A percentile compares a stretch with the other conserved stretches of the same genome.
Conservation (phyloP, 805 yeast species). For the Metschnikowia henanensis region DNA sequence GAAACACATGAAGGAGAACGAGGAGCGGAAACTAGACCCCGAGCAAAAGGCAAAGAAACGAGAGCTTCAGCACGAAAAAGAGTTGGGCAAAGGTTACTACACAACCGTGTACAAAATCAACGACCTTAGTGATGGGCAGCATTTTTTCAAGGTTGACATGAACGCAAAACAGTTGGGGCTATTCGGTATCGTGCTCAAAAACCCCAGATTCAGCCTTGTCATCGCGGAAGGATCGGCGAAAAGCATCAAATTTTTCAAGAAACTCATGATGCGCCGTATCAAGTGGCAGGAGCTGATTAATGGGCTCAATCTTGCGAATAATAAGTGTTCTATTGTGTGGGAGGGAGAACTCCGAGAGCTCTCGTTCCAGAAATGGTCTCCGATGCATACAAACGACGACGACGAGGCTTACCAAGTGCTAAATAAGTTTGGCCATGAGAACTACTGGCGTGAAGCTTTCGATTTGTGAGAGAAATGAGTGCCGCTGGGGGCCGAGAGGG, state of each 20-base stretch:
- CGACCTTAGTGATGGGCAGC: constrained; percentile 59
- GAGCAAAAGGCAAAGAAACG: constrained; percentile 58
- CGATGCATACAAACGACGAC: constrained; percentile 51
- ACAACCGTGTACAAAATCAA: constrained; percentile 61
- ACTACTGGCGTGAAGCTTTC: constrained; percentile 49
- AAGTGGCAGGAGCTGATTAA: constrained; percentile 57
- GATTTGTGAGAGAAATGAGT: not conserved
- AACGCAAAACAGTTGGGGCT: constrained; percentile 75
- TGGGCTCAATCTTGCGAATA: constrained; percentile 36
- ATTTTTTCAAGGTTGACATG: constrained; percentile 70
- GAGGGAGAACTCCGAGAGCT: constrained; percentile 59
- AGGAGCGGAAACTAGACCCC: constrained; percentile 56
- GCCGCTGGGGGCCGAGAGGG: too few relatives aligned
- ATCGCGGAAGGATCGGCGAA: constrained; percentile 76
- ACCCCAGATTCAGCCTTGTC: constrained; percentile 52
- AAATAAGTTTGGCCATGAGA: constrained; percentile 51
- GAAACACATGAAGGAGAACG: constrained; percentile 61
- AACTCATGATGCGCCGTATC: constrained; percentile 59
- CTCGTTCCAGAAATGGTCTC: constrained; percentile 69
- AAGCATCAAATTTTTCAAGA: constrained; percentile 59
- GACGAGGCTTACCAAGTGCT: constrained; percentile 52
- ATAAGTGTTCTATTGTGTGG: constrained; percentile 60
- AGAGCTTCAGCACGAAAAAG: constrained; percentile 44
- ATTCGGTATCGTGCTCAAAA: constrained; percentile 58
- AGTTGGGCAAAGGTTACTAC: constrained; percentile 50